A percentile compares a stretch with the other conserved stretches of the same genome.
Conservation (phyloP, 352 stramenopile species). For the Globisporangium barbulae region DNA sequence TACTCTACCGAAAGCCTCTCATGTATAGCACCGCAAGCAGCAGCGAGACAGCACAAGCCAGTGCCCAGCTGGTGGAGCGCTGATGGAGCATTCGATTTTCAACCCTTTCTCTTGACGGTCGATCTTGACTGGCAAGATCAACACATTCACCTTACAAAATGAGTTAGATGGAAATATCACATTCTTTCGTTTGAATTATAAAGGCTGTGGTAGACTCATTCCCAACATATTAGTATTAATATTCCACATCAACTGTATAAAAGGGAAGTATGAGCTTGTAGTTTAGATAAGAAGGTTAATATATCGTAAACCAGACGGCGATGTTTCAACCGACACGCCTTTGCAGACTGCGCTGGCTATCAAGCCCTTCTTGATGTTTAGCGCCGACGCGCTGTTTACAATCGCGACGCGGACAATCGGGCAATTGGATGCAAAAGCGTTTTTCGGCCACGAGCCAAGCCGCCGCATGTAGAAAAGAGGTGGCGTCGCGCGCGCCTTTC, state of each 20-base stretch:
- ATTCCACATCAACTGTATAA: too few relatives aligned
- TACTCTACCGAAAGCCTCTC: background rate
- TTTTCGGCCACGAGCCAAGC: too few relatives aligned
- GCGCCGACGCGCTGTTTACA: background rate
- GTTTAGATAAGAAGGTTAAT: too few relatives aligned
- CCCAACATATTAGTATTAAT: too few relatives aligned
- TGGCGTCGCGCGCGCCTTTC: too few relatives aligned
- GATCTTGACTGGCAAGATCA: too few relatives aligned
- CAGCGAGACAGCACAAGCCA: background rate
- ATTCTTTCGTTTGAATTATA: too few relatives aligned
- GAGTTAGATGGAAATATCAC: too few relatives aligned
- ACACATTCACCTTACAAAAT: too few relatives aligned
- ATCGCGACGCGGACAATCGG: background rate
- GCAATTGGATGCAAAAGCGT: background rate
- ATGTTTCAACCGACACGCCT: background rate
- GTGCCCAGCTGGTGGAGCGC: background rate
- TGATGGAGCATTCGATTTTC: background rate
- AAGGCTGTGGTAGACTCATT: too few relatives aligned
- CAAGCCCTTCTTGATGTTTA: background rate
- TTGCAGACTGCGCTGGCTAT: background rate
- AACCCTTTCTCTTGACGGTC: background rate
- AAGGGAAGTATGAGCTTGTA: too few relatives aligned
- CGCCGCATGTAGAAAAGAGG: background rate
- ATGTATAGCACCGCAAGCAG: background rate
- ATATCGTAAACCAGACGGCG: background rate